A percentile compares a stretch with the other conserved stretches of the same genome.
These are phyloP conservation scores for Citrus sp. DNA, from an alignment of 345 rosid species.

Conservation along the genomic window DNA sequence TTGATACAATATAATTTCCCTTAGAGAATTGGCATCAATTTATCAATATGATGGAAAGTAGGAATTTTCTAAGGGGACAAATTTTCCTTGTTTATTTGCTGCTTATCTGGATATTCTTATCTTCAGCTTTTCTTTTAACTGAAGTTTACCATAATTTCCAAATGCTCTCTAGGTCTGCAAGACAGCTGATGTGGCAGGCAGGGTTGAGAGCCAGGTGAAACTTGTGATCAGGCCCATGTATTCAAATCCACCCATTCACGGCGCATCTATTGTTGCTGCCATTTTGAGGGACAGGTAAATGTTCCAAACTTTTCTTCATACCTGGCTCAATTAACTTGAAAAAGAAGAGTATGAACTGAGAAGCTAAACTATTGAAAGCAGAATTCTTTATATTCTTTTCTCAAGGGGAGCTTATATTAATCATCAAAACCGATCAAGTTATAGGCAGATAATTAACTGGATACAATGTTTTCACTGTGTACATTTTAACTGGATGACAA, in stretches of 20 bases:
- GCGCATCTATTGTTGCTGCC: conserved; percentile 78
- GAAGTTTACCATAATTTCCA: not conserved
- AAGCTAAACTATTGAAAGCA: not conserved
- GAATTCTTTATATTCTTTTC: not conserved
- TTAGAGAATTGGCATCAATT: not conserved
- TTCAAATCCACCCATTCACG: conserved; percentile 89
- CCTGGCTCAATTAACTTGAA: not conserved
- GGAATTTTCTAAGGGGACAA: not conserved
- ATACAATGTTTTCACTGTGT: not conserved
- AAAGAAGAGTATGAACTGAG: not conserved
- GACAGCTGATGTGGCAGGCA: conserved; percentile 71
- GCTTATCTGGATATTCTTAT: not conserved
- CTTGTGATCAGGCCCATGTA: conserved; percentile 91
- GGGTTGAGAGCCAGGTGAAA: conserved; percentile 84
- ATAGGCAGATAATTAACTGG: not conserved
- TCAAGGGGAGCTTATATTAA: not conserved
- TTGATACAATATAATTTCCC: not conserved
- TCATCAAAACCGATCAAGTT: not conserved
- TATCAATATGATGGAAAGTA: not conserved
- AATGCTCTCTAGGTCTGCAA: conserved; percentile 62
- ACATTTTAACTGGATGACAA: not conserved
- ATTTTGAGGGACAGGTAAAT: conserved; percentile 68
- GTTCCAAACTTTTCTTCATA: not conserved
- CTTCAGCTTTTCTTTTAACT: not conserved
- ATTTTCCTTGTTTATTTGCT: not conserved